These are phyloP conservation scores for Ascomycota sp. DNA, from an alignment of 2,329 filamentous ascomycete species.

Conservation along the genomic window DNA sequence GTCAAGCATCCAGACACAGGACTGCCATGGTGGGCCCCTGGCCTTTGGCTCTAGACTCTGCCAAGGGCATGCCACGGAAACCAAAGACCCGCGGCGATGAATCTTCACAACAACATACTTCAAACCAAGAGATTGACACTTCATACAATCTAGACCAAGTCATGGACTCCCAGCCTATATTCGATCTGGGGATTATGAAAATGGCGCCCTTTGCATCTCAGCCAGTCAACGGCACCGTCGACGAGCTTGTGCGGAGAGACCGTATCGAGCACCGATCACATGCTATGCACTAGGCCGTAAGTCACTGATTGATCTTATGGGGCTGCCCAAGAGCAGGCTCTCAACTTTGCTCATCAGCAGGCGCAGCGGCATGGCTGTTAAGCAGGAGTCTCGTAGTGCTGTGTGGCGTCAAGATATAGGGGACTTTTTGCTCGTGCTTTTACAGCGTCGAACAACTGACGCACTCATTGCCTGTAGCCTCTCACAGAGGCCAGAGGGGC, in stretches of 20 bases:
- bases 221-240: not conserved
- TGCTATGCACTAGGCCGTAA: conserved; percentile 11
- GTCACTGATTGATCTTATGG: conserved; percentile 9
- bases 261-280: conserved; percentile 6
- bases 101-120: too few relatives aligned
- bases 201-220: not conserved
- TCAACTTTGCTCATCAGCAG: conserved; percentile 3
- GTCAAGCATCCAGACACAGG: conserved; percentile 31
- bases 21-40: conserved; percentile 35
- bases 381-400: conserved; percentile 1
- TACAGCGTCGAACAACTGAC: conserved; percentile 26
- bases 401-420: conserved; percentile 33
- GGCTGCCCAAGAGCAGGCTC: conserved; percentile 4
- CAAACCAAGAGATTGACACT: too few relatives aligned
- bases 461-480: conserved; percentile 15
- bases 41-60: conserved; percentile 12
- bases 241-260: not conserved
- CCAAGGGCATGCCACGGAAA: conserved; percentile 3
- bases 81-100: too few relatives aligned
- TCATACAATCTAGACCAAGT: not conserved
- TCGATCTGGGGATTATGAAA: not conserved
- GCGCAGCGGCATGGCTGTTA: conserved; percentile 10
- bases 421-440: conserved; percentile 24
- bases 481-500: conserved; percentile 11
- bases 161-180: not conserved